These are phyloP conservation scores for Candida namnaoensis DNA, from an alignment of 805 yeast genomes.

Conservation along the genomic window DNA sequence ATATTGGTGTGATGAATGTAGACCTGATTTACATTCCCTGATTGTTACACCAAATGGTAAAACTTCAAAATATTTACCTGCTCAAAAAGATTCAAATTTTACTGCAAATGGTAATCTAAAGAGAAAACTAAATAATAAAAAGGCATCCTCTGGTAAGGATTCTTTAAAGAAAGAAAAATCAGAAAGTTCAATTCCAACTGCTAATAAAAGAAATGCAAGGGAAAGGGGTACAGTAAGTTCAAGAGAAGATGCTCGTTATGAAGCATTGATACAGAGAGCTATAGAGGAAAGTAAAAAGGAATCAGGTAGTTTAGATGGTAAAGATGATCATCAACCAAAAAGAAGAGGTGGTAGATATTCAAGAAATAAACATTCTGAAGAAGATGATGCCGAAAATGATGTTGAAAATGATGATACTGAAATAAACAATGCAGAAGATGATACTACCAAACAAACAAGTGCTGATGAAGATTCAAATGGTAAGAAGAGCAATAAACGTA, in stretches of 20 bases:
- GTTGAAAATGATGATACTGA: slow-evolving; percentile 3
- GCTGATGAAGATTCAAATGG: background rate
- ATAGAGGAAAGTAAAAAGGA: slow-evolving; percentile 30
- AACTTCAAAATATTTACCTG: slow-evolving; percentile 41
- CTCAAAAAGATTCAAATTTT: slow-evolving; percentile 17
- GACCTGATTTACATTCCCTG: slow-evolving; percentile 72
- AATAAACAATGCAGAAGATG: slow-evolving; percentile 4
- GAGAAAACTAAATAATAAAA: slow-evolving; percentile 13
- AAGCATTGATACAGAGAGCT: slow-evolving; percentile 30
- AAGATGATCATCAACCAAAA: background rate
- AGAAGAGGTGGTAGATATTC: too few species aligned
- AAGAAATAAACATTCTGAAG: too few species aligned
- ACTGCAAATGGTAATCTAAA: slow-evolving; percentile 9
- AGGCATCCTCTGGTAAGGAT: background rate
- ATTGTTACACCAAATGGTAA: slow-evolving; percentile 37
- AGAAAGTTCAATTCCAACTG: slow-evolving; percentile 3
- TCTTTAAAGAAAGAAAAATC: background rate
- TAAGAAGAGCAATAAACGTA: slow-evolving; percentile 1
- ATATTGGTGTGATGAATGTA: slow-evolving; percentile 90
- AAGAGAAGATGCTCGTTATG: slow-evolving; percentile 35
- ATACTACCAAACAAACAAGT: background rate
- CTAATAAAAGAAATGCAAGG: slow-evolving; percentile 10
- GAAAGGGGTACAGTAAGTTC: slow-evolving; percentile 29
- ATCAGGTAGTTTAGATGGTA: slow-evolving; percentile 4
- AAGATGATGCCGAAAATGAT: background rate